A percentile compares a stretch with the other conserved stretches of the same genome.
These are phyloP conservation scores for Aspergillus panamensis DNA, from an alignment of 495 filamentous ascomycete genomes.

Conservation along the genomic window DNA sequence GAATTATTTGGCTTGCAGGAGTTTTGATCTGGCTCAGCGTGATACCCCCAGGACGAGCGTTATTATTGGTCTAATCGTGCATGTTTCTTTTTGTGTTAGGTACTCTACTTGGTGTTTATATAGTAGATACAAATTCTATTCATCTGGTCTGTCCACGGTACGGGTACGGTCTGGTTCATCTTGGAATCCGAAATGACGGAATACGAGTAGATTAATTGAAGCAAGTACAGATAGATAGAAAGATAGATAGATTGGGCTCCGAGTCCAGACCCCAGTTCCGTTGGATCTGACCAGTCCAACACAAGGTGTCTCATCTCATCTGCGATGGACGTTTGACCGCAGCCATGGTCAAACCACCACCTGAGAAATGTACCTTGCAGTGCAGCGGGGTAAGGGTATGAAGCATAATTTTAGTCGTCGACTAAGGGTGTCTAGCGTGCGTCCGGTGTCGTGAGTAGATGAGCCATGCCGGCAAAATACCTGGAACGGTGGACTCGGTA, in stretches of 20 bases:
- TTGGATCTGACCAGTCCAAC: not conserved
- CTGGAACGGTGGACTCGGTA: not conserved
- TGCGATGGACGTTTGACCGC: not conserved
- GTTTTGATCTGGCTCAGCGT: conserved; percentile 8
- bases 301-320: not conserved
- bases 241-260: no score
- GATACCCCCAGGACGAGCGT: conserved; percentile 11
- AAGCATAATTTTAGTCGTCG: not conserved
- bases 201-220: no score
- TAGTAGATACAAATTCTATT: no score
- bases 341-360: conserved; percentile 5
- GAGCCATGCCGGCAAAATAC: not conserved
- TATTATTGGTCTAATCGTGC: not conserved
- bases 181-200: no score
- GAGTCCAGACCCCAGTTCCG: no score
- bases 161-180: no score
- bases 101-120: not conserved
- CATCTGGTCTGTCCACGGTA: no score
- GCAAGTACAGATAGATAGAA: no score
- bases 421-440: not conserved
- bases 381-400: no score
- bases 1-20: conserved; percentile 3
- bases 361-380: not conserved
- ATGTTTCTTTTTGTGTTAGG: not conserved
- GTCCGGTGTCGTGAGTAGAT: conserved; percentile 14